These are phyloP conservation scores for Arctium lappa DNA, from an alignment of 129 eudicot genomes.

Conservation along the genomic window DNA sequence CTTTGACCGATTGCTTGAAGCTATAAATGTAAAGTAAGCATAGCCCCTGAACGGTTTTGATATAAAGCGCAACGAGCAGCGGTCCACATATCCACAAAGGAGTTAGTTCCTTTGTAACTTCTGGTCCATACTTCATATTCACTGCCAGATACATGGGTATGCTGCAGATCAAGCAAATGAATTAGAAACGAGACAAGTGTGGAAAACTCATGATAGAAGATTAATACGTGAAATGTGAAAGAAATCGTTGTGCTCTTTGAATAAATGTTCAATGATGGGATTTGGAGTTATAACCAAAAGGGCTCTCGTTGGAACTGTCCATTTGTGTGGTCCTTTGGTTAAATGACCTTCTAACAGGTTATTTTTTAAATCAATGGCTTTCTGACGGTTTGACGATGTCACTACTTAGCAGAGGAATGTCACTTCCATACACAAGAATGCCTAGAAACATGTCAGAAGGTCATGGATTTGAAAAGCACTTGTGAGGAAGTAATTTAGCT, in stretches of 20 bases:
- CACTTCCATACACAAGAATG: not conserved
- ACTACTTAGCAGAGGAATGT: not conserved
- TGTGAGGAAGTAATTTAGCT: too few species aligned
- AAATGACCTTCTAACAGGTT: not conserved
- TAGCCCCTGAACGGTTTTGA: constrained; percentile 52
- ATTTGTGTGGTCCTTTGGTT: not conserved
- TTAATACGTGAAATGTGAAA: not conserved
- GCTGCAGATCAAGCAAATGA: constrained; percentile 45
- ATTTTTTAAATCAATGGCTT: too few species aligned
- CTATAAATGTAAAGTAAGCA: constrained; percentile 53
- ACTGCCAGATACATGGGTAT: constrained; percentile 67
- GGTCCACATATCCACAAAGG: constrained; percentile 88
- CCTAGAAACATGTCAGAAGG: not conserved
- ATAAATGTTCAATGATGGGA: not conserved
- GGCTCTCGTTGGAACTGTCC: not conserved
- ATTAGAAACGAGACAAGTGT: not conserved
- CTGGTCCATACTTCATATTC: constrained; percentile 61
- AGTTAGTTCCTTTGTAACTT: constrained; percentile 74
- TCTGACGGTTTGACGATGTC: not conserved
- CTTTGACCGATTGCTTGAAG: constrained; percentile 59
- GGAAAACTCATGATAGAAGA: not conserved
- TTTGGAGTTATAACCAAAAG: not conserved
- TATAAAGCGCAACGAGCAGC: constrained; percentile 49
- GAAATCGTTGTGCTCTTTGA: not conserved
- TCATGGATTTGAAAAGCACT: not conserved